Evolutionary conservation across 1,284 basidiomycete species (phyloP).

Genomic region (Ustilago bromivora): DNA sequence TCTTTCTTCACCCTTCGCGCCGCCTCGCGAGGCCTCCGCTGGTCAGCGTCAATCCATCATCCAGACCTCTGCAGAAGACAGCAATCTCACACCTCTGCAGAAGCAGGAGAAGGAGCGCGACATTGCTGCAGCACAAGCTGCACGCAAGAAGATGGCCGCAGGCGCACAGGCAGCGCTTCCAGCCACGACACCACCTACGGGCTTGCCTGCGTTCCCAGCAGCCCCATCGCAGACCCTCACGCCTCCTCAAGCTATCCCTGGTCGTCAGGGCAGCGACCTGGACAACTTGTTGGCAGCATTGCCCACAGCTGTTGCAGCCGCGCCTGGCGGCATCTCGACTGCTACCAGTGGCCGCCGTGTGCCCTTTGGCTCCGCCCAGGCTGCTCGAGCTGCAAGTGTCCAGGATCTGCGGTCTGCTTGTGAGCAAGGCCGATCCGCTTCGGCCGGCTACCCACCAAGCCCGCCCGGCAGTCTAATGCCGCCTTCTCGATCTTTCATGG

Average conservation of each 20-base stretch:
- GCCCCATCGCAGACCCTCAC: slow-evolving; percentile 33
- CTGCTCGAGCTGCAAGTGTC: slow-evolving; percentile 49
- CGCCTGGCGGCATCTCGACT: slow-evolving; percentile 12
- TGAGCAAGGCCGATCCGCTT: slow-evolving; percentile 35
- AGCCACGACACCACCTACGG: slow-evolving; percentile 22
- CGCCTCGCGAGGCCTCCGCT: slow-evolving; percentile 40
- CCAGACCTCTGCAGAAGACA: slow-evolving; percentile 31
- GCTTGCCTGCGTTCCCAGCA: slow-evolving; percentile 20
- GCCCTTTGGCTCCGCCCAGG: slow-evolving; percentile 34
- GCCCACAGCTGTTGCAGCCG: background rate
- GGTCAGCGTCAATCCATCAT: slow-evolving; percentile 26
- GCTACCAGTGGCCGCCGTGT: slow-evolving; percentile 29
- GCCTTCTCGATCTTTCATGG: slow-evolving; percentile 56
- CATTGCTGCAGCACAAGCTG: slow-evolving; percentile 51
- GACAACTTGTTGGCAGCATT: slow-evolving; percentile 12
- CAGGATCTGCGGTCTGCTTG: slow-evolving; percentile 53
- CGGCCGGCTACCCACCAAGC: slow-evolving; percentile 31
- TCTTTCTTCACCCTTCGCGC: slow-evolving; percentile 35
- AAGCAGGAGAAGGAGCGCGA: slow-evolving; percentile 55
- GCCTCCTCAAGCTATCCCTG: slow-evolving; percentile 18
- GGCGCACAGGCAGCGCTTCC: slow-evolving; percentile 7
- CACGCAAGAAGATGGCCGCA: slow-evolving; percentile 43
- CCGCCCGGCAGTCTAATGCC: slow-evolving; percentile 54
- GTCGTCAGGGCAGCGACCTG: slow-evolving; percentile 24
- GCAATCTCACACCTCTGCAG: slow-evolving; percentile 36